Conservation (phyloP, 1,284 basidiomycete genomes). For the Cerioporus squamosus region DNA sequence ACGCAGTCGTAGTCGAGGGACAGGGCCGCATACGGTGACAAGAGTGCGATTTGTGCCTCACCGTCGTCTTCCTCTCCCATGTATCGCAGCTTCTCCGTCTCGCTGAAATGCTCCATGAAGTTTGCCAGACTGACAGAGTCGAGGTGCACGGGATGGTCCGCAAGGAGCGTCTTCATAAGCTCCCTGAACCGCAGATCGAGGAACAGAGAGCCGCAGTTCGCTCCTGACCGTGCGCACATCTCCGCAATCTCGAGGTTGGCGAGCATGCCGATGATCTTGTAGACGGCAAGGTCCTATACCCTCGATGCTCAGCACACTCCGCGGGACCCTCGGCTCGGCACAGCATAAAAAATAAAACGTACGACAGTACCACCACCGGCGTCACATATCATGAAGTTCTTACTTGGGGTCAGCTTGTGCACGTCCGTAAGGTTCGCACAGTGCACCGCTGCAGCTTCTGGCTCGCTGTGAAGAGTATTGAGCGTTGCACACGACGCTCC, state of each 20-base stretch:
- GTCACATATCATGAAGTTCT: constrained; percentile 82
- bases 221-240: constrained; percentile 80
- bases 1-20: neutral
- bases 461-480: constrained; percentile 51
- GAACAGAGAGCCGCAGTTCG: constrained; percentile 83
- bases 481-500: neutral
- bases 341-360: constrained; percentile 29
- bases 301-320: constrained; percentile 6
- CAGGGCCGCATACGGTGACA: neutral
- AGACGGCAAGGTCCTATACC: constrained; percentile 65
- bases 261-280: constrained; percentile 80
- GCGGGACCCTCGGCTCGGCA: constrained; percentile 5
- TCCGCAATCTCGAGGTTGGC: constrained; percentile 82
- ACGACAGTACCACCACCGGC: constrained; percentile 82
- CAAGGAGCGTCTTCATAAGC: constrained; percentile 69
- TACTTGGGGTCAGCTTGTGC: constrained; percentile 74
- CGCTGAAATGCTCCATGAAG: constrained; percentile 85
- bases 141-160: constrained; percentile 78
- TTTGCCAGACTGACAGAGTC: constrained; percentile 78
- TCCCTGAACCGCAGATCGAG: constrained; percentile 82
- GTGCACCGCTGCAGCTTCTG: constrained; percentile 85
- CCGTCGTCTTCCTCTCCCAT: constrained; percentile 74
- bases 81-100: constrained; percentile 83
- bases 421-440: constrained; percentile 78
- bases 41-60: constrained; percentile 35